Base-by-base conservation (phyloP, 495 filamentous ascomycete species). In the Sporormia fimetaria region DNA sequence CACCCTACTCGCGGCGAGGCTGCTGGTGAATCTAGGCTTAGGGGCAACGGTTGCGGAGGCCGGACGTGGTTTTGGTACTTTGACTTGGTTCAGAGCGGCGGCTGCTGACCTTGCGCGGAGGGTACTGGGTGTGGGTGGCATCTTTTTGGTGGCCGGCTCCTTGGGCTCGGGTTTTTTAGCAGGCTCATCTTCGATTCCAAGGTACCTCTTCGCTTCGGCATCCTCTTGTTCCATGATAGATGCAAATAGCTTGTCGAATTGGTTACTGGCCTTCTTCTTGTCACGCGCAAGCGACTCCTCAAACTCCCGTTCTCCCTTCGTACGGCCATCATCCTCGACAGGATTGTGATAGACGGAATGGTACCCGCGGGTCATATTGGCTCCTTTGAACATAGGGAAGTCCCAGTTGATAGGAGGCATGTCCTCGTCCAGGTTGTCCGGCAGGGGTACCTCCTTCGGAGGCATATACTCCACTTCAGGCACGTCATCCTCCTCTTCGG, bases 391-490 rank as follows among this genome's bases (percentile, higher is more conserved):
- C 49, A 59, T 57, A 14, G 59, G 51, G 29, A 62, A 67, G 32
- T 57, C 62, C 33, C 57, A 57, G 29, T 64, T 50, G 14, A 47
- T 57, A 31, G 79, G 73, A 10, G 74, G 75, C 37, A 85, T 73
- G 36, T 86, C 76, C 36, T 87, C 76, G 37, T 93, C 83, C 15
- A 82, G 81, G 40, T 80, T 54, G 55, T 92, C 87, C 0, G 79
- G 80, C 4, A 80, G 67, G 33, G 80, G 71, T 57, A 61, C 68
- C n/a, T 73, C 59, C 51, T 63, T 71, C 4, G 77, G 78, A 9
- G 80, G 75, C 72, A 81, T 81, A 57, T 85, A 83, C 63, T 85
- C 80, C 48, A 82, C 75, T 28, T 83, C 80, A 15, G 69, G 73
- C 23, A 78, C 67, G 42, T 83, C 78, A 46, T 86, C 81, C 17